Percentiles rank a stretch among this genome's conserved stretches.
Conservation (phyloP, 371 early-diverging fungal species). For the Phascolomyces articulosus region DNA sequence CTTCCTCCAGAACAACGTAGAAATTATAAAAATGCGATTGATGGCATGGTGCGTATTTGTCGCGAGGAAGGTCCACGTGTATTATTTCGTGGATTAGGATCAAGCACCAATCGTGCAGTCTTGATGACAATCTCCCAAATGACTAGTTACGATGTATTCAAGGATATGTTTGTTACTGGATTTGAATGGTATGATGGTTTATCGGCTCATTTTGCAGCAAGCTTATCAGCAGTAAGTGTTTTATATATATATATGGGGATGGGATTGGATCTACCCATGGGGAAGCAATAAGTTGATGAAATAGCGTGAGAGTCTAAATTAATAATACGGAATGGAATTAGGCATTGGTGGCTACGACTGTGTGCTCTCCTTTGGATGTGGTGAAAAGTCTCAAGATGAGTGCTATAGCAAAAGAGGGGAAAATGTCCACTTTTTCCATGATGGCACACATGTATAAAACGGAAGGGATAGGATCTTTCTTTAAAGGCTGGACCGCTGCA, state of each 20-base stretch:
- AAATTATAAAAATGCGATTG: constrained; percentile 69
- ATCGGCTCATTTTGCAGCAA: constrained; percentile 65
- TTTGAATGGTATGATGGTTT: constrained; percentile 57
- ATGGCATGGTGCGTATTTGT: constrained; percentile 65
- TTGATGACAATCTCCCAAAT: constrained; percentile 73
- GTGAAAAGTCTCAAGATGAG: constrained; percentile 92
- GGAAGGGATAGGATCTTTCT: constrained; percentile 82
- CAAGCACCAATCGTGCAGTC: constrained; percentile 68
- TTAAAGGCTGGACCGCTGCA: constrained; percentile 90
- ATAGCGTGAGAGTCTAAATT: too few species aligned
- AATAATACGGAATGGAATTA: constrained; percentile 9
- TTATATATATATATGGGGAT: not conserved
- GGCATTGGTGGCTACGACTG: constrained; percentile 90
- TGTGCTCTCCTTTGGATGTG: constrained; percentile 87
- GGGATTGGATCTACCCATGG: too few species aligned
- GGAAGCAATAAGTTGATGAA: too few species aligned
- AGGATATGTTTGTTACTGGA: constrained; percentile 52
- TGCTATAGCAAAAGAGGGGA: constrained; percentile 22
- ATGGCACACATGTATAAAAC: constrained; percentile 59
- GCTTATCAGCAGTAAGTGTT: constrained; percentile 59
- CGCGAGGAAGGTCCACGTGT: constrained; percentile 61
- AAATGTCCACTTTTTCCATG: constrained; percentile 49
- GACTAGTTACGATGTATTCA: constrained; percentile 66
- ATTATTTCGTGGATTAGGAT: constrained; percentile 62
- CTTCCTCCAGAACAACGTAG: constrained; percentile 60